Evolutionary conservation across 2,329 filamentous ascomycete species (phyloP).

Genomic region (Diaporthe humulicola): DNA sequence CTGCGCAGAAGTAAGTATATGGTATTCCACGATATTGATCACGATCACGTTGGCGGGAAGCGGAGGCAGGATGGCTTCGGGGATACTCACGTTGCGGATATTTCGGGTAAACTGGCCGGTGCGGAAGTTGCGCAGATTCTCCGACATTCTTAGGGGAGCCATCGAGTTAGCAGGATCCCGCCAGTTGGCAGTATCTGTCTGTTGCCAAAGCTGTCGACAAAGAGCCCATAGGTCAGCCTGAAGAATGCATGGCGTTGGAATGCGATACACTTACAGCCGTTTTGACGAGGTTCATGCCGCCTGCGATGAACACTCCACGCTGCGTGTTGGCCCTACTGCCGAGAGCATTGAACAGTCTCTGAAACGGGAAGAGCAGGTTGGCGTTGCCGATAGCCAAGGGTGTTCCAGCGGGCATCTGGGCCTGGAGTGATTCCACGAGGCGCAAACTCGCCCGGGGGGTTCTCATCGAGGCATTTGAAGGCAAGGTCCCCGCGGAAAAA

Average conservation of each 20-base stretch:
- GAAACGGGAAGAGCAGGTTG: not conserved
- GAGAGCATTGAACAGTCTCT: not conserved
- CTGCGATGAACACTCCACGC: not conserved
- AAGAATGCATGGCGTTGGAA: not conserved
- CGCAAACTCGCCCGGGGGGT: too few relatives aligned
- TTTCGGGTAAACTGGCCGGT: not conserved
- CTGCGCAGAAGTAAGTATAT: too few relatives aligned
- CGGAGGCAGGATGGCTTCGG: not conserved
- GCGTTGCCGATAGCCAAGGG: not conserved
- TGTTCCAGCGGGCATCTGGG: not conserved
- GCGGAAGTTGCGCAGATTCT: not conserved
- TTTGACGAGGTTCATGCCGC: not conserved
- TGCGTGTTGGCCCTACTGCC: not conserved
- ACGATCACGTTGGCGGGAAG: not conserved
- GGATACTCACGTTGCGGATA: not conserved
- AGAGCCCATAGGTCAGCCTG: not conserved
- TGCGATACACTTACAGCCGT: not conserved
- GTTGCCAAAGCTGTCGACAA: not conserved
- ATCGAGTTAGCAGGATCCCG: not conserved
- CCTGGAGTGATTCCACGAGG: too few relatives aligned
- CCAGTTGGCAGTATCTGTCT: not conserved
- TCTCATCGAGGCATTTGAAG: too few relatives aligned
- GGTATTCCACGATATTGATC: not conserved
- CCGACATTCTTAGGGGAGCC: not conserved
- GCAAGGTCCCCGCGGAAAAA: too few relatives aligned